phyloP scores from a whole-genome alignment of 176 grass and related monocot species.

The Elaeis guineensis region DNA sequence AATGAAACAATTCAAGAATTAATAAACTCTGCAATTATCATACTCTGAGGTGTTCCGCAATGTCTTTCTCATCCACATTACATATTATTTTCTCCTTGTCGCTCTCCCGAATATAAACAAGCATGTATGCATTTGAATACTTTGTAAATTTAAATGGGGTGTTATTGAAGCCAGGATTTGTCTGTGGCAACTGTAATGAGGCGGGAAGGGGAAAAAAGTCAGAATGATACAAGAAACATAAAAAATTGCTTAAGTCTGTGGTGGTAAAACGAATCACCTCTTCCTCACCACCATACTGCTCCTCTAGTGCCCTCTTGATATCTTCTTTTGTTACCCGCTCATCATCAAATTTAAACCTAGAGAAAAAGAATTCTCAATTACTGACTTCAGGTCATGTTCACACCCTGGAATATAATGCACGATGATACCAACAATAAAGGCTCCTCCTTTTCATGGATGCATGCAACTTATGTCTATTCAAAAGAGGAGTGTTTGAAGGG shows the following conservation, averaged over 20 bases:
- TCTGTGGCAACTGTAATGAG: constrained; percentile 56
- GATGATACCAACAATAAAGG: too few relatives aligned
- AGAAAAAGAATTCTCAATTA: constrained; percentile 5
- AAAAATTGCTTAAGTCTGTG: not conserved
- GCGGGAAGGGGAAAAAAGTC: constrained; percentile 23
- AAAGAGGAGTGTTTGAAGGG: too few relatives aligned
- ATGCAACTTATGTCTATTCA: too few relatives aligned
- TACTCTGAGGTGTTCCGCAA: constrained; percentile 85
- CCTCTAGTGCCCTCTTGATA: constrained; percentile 79
- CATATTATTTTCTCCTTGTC: constrained; percentile 95
- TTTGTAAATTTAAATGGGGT: constrained; percentile 87
- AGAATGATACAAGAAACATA: not conserved
- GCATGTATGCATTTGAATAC: constrained; percentile 95
- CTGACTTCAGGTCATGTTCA: not conserved
- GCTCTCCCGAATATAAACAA: constrained; percentile 95
- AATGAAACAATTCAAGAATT: not conserved
- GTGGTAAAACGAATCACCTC: constrained; percentile 41
- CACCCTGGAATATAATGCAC: too few relatives aligned
- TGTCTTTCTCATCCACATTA: constrained; percentile 93
- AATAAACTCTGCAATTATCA: not conserved
- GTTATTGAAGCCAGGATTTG: constrained; percentile 87
- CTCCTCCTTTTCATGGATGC: too few relatives aligned
- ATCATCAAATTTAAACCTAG: constrained; percentile 98
- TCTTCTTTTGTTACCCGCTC: constrained; percentile 97
- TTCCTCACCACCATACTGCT: constrained; percentile 93